These are phyloP conservation scores for Aspergillus sp. DNA, from an alignment of 2,329 filamentous ascomycete genomes.

Conservation along the genomic window DNA sequence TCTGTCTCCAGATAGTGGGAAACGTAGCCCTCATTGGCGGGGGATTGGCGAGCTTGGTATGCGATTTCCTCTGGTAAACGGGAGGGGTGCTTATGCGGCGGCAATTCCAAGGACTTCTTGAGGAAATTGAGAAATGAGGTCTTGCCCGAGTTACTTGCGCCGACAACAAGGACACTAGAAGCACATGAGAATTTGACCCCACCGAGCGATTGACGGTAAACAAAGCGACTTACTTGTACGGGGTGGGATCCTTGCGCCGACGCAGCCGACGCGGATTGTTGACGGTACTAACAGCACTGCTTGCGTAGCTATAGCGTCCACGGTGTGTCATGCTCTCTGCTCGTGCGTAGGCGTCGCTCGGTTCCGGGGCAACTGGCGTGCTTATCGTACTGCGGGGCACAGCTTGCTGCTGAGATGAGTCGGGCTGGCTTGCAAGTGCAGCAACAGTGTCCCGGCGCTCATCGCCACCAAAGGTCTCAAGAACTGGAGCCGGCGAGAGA, in stretches of 20 bases:
- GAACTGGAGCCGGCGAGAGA: constrained; percentile 48
- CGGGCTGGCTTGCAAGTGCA: constrained; percentile 49
- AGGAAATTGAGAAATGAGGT: constrained; percentile 97
- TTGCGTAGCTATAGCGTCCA: constrained; percentile 93
- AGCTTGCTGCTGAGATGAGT: constrained; percentile 27
- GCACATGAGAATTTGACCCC: constrained; percentile 7
- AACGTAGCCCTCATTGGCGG: constrained; percentile 68
- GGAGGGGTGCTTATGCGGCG: constrained; percentile 70
- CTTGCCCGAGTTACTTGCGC: constrained; percentile 85
- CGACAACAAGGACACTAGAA: constrained; percentile 81
- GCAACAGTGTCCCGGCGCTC: constrained; percentile 63
- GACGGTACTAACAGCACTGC: constrained; percentile 84
- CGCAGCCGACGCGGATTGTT: constrained; percentile 91
- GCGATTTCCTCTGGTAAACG: constrained; percentile 60
- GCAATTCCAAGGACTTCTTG: constrained; percentile 78
- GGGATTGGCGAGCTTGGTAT: constrained; percentile 55
- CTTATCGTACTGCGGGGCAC: constrained; percentile 26
- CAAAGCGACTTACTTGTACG: constrained; percentile 80
- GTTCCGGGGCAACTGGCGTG: constrained; percentile 41
- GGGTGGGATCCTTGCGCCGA: constrained; percentile 93
- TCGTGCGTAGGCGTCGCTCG: constrained; percentile 72
- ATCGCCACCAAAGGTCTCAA: constrained; percentile 65
- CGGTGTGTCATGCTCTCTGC: constrained; percentile 96
- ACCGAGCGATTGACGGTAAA: neutral
- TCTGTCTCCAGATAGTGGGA: constrained; percentile 92